Percentiles rank a stretch among this genome's conserved stretches.
phyloP scores from a whole-genome alignment of 1,284 basidiomycete genomes.

The Naganishia cerealis region DNA sequence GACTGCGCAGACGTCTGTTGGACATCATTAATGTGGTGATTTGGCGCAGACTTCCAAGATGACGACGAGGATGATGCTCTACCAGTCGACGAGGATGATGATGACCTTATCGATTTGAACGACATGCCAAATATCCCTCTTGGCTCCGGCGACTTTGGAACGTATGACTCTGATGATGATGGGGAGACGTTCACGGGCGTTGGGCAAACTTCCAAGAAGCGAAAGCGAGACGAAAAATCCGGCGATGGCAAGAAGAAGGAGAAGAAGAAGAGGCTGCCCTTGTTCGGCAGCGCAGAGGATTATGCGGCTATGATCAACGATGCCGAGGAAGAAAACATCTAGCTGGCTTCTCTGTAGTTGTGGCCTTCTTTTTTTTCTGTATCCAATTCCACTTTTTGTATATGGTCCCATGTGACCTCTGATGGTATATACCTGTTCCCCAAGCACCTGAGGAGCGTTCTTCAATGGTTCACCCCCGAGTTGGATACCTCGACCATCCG shows the following conservation, averaged over 20 bases:
- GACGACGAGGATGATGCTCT: conserved; percentile 35
- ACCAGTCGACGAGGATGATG: conserved; percentile 52
- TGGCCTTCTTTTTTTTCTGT: not conserved
- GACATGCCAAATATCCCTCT: conserved; percentile 55
- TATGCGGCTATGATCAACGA: conserved; percentile 91
- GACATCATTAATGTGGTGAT: not conserved
- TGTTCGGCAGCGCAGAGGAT: conserved; percentile 92
- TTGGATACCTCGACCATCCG: not conserved
- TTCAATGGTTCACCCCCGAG: too few species aligned
- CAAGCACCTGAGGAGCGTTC: too few species aligned
- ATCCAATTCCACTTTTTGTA: conserved; percentile 9
- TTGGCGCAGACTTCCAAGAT: conserved; percentile 15
- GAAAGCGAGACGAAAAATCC: conserved; percentile 60
- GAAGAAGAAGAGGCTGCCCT: conserved; percentile 68
- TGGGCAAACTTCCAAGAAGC: conserved; percentile 37
- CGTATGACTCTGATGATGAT: conserved; percentile 55
- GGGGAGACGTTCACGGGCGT: conserved; percentile 62
- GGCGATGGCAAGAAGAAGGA: conserved; percentile 54
- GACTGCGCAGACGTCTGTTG: conserved; percentile 1
- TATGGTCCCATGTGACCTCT: not conserved
- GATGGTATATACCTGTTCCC: too few species aligned
- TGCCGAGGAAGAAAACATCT: conserved; percentile 69
- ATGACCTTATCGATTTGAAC: conserved; percentile 52
- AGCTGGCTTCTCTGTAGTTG: not conserved
- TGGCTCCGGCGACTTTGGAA: conserved; percentile 49